These are phyloP conservation scores for Raddia distichophylla DNA, from an alignment of 176 grass and related monocot genomes.

Conservation along the genomic window DNA sequence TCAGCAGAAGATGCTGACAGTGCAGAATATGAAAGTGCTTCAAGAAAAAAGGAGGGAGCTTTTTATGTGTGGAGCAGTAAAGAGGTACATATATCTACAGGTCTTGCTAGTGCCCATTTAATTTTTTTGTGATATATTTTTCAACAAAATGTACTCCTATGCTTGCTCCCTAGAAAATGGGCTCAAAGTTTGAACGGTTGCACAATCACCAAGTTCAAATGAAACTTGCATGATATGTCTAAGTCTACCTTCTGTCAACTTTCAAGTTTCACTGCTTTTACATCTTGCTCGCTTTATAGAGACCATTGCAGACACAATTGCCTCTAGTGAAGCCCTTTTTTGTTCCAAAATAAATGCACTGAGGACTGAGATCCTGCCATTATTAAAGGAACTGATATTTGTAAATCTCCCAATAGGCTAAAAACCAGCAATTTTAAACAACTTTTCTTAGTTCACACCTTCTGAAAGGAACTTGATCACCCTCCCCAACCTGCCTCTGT, in stretches of 20 bases:
- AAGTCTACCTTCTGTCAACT: neutral
- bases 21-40: slow-evolving; percentile 70
- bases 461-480: too few species aligned
- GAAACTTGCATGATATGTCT: neutral
- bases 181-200: neutral
- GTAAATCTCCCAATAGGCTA: neutral
- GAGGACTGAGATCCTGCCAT: neutral
- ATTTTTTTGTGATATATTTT: neutral
- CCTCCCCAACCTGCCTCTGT: too few species aligned
- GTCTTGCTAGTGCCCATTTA: slow-evolving; percentile 12
- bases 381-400: neutral
- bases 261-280: neutral
- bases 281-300: neutral
- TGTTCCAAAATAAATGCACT: slow-evolving; percentile 2
- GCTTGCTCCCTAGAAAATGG: slow-evolving; percentile 21
- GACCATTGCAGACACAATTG: neutral
- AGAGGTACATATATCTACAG: slow-evolving; percentile 53
- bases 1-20: slow-evolving; percentile 99
- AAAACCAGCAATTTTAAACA: neutral
- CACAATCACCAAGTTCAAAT: neutral
- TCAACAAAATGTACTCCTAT: slow-evolving; percentile 4
- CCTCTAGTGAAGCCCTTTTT: slow-evolving; percentile 4
- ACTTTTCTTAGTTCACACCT: neutral
- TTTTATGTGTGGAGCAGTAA: slow-evolving; percentile 91
- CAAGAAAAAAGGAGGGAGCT: slow-evolving; percentile 84